Conservation (phyloP, 2,329 filamentous ascomycete species). For the Didymella sp. region DNA sequence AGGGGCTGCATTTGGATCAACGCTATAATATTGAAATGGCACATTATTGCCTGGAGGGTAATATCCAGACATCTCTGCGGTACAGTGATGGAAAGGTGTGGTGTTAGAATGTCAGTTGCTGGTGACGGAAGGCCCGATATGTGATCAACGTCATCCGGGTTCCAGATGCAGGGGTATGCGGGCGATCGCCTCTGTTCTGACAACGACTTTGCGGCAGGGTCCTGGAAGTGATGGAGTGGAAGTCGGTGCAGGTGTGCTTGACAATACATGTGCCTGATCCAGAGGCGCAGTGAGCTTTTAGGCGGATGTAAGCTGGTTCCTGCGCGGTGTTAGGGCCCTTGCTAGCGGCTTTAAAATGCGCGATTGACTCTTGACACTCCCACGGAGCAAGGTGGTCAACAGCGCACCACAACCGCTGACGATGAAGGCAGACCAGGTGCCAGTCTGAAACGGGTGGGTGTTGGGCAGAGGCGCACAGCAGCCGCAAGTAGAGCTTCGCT, state of each 20-base stretch:
- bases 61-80: slow-evolving; percentile 48
- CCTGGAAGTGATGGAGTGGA: slow-evolving; percentile 35
- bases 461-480: slow-evolving; percentile 45
- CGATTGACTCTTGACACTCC: slow-evolving; percentile 34
- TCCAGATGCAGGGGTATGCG: slow-evolving; percentile 42
- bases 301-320: slow-evolving; percentile 36
- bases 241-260: slow-evolving; percentile 27
- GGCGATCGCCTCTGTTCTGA: slow-evolving; percentile 45
- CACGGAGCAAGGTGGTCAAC: slow-evolving; percentile 17
- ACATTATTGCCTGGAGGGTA: slow-evolving; percentile 44
- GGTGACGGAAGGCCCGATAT: slow-evolving; percentile 38
- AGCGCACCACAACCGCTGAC: slow-evolving; percentile 39
- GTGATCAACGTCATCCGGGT: slow-evolving; percentile 50
- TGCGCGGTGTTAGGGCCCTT: slow-evolving; percentile 43
- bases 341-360: slow-evolving; percentile 47
- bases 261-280: slow-evolving; percentile 21
- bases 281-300: slow-evolving; percentile 34
- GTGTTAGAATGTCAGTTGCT: slow-evolving; percentile 30
- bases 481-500: slow-evolving; percentile 32
- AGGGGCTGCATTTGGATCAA: slow-evolving; percentile 38
- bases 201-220: slow-evolving; percentile 38
- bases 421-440: slow-evolving; percentile 38
- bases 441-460: slow-evolving; percentile 45
- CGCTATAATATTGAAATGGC: slow-evolving; percentile 47
- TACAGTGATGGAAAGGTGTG: slow-evolving; percentile 24